These are phyloP conservation scores for Picochlorum sp. DNA, from an alignment of 139 green algal genomes.

Conservation along the genomic window DNA sequence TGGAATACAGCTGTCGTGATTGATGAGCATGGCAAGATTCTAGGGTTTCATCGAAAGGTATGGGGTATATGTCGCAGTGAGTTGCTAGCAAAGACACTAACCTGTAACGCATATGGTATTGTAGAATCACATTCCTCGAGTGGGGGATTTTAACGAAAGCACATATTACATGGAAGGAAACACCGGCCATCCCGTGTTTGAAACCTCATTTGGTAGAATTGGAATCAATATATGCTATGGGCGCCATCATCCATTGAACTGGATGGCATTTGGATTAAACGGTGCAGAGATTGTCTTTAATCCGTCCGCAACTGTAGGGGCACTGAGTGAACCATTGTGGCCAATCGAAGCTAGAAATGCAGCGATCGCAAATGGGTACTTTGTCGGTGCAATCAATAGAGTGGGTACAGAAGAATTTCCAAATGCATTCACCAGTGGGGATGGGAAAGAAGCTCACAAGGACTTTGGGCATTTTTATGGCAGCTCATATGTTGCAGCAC, in stretches of 20 bases:
- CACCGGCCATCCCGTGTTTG: slow-evolving; percentile 82
- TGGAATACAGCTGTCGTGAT: slow-evolving; percentile 99
- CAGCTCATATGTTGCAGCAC: slow-evolving; percentile 83
- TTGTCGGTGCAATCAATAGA: slow-evolving; percentile 78
- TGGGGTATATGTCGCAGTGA: not conserved
- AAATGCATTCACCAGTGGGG: slow-evolving; percentile 86
- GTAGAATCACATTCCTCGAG: slow-evolving; percentile 93
- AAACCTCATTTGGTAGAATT: slow-evolving; percentile 83
- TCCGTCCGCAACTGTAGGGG: slow-evolving; percentile 86
- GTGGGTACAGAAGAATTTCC: slow-evolving; percentile 91
- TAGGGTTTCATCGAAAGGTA: slow-evolving; percentile 80
- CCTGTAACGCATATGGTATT: slow-evolving; percentile 17
- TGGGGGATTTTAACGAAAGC: slow-evolving; percentile 96
- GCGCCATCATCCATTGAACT: slow-evolving; percentile 95
- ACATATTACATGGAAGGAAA: slow-evolving; percentile 93
- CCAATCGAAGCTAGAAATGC: slow-evolving; percentile 78
- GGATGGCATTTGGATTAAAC: slow-evolving; percentile 90
- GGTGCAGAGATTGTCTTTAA: slow-evolving; percentile 98
- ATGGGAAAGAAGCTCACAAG: slow-evolving; percentile 82
- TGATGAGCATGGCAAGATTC: slow-evolving; percentile 77
- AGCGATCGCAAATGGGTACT: slow-evolving; percentile 79
- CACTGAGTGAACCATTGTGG: slow-evolving; percentile 84
- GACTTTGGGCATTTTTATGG: slow-evolving; percentile 92
- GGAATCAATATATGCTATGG: slow-evolving; percentile 98
- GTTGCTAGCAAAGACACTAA: too few relatives aligned